Evolutionary conservation across 2,329 filamentous ascomycete genomes (phyloP).

Genomic region (Fusarium heterosporum): DNA sequence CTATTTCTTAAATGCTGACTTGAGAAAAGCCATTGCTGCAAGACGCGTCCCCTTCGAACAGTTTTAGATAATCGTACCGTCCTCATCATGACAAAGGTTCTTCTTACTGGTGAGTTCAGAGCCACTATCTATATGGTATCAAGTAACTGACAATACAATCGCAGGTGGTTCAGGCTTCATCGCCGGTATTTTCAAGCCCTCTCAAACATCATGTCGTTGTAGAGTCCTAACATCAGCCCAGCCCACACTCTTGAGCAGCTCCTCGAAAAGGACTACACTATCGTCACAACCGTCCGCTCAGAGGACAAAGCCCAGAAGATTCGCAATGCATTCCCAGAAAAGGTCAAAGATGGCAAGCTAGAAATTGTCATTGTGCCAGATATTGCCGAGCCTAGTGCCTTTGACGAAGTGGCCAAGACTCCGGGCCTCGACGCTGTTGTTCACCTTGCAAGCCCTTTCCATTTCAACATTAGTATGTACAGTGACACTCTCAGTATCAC

Average conservation of each 20-base stretch:
- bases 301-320: constrained; percentile 66
- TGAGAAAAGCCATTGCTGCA: neutral
- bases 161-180: constrained; percentile 53
- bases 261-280: constrained; percentile 61
- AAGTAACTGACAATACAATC: constrained; percentile 17
- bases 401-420: constrained; percentile 70
- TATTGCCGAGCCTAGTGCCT: constrained; percentile 78
- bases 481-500: neutral
- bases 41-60: neutral
- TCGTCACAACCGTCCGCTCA: constrained; percentile 67
- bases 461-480: constrained; percentile 60
- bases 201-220: neutral
- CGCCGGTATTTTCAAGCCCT: constrained; percentile 45
- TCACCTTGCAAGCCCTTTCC: constrained; percentile 71
- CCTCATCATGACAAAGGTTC: constrained; percentile 49
- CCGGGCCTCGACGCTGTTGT: constrained; percentile 67
- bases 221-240: constrained; percentile 39
- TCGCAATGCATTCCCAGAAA: constrained; percentile 57
- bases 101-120: constrained; percentile 47
- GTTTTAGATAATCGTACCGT: neutral
- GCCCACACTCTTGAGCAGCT: constrained; percentile 68
- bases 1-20: neutral
- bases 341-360: constrained; percentile 58
- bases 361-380: constrained; percentile 76
- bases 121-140: neutral